Percentiles rank a stretch among this genome's conserved stretches.
Conservation (phyloP, 2,329 filamentous ascomycete genomes). For the Penicillium sp. region DNA sequence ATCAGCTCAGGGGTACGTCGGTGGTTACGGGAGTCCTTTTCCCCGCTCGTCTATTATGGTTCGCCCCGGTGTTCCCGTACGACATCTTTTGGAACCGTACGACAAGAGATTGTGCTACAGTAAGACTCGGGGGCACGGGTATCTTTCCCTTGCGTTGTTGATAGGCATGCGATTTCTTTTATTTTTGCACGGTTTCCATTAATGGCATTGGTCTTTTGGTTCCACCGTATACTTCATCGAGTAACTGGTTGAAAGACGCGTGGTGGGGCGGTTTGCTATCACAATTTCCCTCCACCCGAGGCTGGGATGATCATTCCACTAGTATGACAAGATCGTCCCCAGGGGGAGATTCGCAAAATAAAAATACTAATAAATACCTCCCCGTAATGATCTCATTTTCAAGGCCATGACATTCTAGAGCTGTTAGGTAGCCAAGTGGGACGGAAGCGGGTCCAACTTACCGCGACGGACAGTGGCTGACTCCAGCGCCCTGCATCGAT, state of each 20-base stretch:
- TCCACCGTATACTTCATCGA: slow-evolving; percentile 5
- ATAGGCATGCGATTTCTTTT: neutral
- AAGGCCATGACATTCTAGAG: neutral
- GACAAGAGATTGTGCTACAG: neutral
- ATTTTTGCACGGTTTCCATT: neutral
- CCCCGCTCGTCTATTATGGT: slow-evolving; percentile 14
- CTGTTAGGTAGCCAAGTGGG: slow-evolving; percentile 7
- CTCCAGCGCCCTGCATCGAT: slow-evolving; percentile 26
- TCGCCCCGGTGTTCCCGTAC: neutral
- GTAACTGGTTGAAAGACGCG: neutral
- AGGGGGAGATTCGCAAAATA: neutral
- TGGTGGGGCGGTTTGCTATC: neutral
- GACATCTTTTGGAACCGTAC: slow-evolving; percentile 2
- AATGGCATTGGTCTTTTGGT: neutral
- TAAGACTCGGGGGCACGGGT: neutral
- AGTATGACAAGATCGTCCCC: neutral
- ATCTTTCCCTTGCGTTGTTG: neutral
- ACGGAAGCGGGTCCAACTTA: slow-evolving; percentile 22
- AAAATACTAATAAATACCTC: neutral
- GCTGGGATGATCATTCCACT: neutral
- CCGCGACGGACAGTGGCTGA: slow-evolving; percentile 18
- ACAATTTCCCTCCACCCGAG: slow-evolving; percentile 8
- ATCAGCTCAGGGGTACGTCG: slow-evolving; percentile 34
- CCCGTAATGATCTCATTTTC: neutral
- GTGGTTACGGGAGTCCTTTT: slow-evolving; percentile 5